Conservation (phyloP, 2,329 filamentous ascomycete genomes). For the Teratosphaeria pseudoeucalypti region DNA sequence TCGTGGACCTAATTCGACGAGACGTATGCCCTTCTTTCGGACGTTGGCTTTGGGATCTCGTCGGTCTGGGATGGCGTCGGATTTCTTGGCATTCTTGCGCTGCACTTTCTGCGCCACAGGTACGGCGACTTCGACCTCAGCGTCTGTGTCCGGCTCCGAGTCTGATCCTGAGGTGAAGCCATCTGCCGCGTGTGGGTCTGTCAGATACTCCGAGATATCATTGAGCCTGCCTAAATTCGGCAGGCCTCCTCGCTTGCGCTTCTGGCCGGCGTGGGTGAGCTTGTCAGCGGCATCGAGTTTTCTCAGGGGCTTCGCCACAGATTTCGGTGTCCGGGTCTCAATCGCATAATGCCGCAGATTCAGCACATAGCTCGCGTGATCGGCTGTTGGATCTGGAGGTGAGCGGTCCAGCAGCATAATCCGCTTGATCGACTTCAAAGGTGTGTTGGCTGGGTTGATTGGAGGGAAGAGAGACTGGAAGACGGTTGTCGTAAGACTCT, state of each 20-base stretch:
- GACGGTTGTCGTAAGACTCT: slow-evolving; percentile 81
- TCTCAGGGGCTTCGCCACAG: slow-evolving; percentile 68
- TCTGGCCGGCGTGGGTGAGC: slow-evolving; percentile 47
- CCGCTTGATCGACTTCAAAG: slow-evolving; percentile 82
- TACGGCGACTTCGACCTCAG: slow-evolving; percentile 75
- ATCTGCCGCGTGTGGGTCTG: slow-evolving; percentile 62
- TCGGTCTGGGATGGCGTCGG: slow-evolving; percentile 14
- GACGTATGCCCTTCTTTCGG: slow-evolving; percentile 78
- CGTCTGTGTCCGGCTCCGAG: slow-evolving; percentile 86
- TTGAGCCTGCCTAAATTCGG: slow-evolving; percentile 85
- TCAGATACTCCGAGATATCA: slow-evolving; percentile 90
- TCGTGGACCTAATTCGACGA: slow-evolving; percentile 83
- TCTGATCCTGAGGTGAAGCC: slow-evolving; percentile 91
- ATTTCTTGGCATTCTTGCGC: slow-evolving; percentile 11
- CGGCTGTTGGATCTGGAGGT: slow-evolving; percentile 13
- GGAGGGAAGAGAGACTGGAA: slow-evolving; percentile 95
- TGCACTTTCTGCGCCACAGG: slow-evolving; percentile 49
- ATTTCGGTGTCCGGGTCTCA: slow-evolving; percentile 71
- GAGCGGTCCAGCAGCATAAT: slow-evolving; percentile 76
- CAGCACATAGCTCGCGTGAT: slow-evolving; percentile 52
- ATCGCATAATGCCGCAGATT: slow-evolving; percentile 93
- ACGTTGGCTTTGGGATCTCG: slow-evolving; percentile 42
- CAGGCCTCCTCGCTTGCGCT: slow-evolving; percentile 40
- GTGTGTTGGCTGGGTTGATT: slow-evolving; percentile 83
- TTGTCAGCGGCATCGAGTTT: slow-evolving; percentile 79